These are phyloP conservation scores for Entonaema liquescens DNA, from an alignment of 495 filamentous ascomycete species.

Conservation along the genomic window DNA sequence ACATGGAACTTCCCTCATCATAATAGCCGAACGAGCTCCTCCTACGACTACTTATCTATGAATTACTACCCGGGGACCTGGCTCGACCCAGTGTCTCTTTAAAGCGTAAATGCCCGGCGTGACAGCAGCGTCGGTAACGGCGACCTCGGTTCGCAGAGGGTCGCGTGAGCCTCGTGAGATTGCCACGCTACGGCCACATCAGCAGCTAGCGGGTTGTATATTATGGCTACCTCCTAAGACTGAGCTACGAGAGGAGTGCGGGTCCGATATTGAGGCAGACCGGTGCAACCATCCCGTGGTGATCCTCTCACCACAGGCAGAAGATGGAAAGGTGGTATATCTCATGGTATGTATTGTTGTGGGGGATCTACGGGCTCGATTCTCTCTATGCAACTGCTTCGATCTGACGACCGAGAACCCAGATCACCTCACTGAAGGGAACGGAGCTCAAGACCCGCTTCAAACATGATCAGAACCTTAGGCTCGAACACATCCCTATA, in stretches of 20 bases:
- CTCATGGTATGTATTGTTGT: slow-evolving; percentile 34
- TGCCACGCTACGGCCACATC: background rate
- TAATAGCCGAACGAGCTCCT: background rate
- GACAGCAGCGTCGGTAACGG: slow-evolving; percentile 22
- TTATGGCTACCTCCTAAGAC: slow-evolving; percentile 40
- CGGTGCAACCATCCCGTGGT: slow-evolving; percentile 44
- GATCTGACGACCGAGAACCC: background rate
- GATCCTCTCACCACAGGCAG: slow-evolving; percentile 34
- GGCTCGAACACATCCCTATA: slow-evolving; percentile 44
- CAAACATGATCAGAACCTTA: slow-evolving; percentile 1
- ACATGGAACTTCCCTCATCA: background rate
- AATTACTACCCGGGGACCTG: background rate
- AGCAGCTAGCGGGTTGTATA: slow-evolving; percentile 38
- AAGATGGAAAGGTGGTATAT: slow-evolving; percentile 31
- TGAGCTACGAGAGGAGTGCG: slow-evolving; percentile 15
- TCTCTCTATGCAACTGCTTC: background rate
- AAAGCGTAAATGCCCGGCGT: slow-evolving; percentile 26
- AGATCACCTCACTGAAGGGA: slow-evolving; percentile 49
- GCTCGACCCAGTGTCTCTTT: background rate
- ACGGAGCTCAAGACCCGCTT: slow-evolving; percentile 33
- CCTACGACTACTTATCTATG: slow-evolving; percentile 8
- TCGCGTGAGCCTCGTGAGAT: slow-evolving; percentile 16
- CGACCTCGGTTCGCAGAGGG: slow-evolving; percentile 15
- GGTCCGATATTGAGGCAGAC: slow-evolving; percentile 33
- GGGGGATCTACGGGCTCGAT: background rate